phyloP scores from a whole-genome alignment of 148 eudicot genomes.

The Chenopodium berlandieri region DNA sequence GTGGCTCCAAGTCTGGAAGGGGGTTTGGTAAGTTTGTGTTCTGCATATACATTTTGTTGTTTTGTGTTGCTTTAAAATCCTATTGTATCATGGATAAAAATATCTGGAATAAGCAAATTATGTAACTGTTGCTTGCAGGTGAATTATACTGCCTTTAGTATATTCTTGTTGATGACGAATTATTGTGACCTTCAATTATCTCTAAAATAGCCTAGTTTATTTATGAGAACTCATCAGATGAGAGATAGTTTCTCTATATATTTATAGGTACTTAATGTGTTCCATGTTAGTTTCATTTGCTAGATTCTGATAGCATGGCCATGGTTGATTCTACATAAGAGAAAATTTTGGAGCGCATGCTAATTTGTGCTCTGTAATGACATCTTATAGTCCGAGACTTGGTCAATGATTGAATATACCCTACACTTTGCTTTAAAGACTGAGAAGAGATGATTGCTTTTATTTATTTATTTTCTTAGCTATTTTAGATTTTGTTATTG shows the following conservation, averaged over 20 bases:
- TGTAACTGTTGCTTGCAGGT: not conserved
- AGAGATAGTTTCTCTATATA: not conserved
- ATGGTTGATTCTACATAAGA: not conserved
- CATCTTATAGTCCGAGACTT: not conserved
- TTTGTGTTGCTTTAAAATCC: not conserved
- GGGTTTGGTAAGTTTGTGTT: slow-evolving; percentile 72
- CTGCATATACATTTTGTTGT: not conserved
- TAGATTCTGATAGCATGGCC: too few species aligned
- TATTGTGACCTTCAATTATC: not conserved
- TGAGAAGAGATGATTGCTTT: not conserved
- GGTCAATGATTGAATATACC: not conserved
- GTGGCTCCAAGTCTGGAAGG: slow-evolving; percentile 92
- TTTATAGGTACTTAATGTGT: not conserved
- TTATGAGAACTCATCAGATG: not conserved
- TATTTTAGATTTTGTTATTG: not conserved
- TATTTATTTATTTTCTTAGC: not conserved
- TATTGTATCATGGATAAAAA: not conserved
- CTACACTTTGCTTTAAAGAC: not conserved
- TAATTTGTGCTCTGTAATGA: not conserved
- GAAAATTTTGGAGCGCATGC: not conserved
- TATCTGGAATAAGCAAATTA: not conserved
- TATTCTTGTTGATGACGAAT: not conserved
- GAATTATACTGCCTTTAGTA: not conserved
- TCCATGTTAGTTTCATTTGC: not conserved
- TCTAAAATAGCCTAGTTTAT: not conserved